phyloP scores from a whole-genome alignment of 768 basidiomycete genomes.

The Dendrothele bispora region DNA sequence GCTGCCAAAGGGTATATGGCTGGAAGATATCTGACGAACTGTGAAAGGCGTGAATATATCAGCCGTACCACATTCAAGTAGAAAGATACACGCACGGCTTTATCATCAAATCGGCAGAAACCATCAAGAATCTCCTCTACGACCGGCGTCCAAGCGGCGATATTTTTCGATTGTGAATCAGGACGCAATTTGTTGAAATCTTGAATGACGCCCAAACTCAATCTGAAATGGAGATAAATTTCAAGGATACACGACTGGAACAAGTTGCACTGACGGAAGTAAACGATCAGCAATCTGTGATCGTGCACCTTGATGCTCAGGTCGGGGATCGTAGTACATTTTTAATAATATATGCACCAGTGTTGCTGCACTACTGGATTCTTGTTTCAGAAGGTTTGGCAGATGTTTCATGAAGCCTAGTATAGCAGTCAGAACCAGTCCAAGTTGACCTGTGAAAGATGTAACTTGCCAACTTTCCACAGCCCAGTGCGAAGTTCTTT shows the following conservation, averaged over 20 bases:
- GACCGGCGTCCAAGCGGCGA: constrained; percentile 98
- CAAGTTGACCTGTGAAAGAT: not conserved
- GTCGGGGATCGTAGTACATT: constrained; percentile 93
- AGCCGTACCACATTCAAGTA: not conserved
- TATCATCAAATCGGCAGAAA: constrained; percentile 86
- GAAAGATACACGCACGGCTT: constrained; percentile 61
- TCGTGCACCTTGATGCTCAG: constrained; percentile 81
- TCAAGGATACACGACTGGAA: constrained; percentile 10
- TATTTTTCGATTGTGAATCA: constrained; percentile 93
- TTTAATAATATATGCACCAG: constrained; percentile 87
- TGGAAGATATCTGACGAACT: constrained; percentile 89
- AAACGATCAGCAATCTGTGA: constrained; percentile 77
- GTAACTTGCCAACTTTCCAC: constrained; percentile 96
- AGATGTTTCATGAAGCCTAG: constrained; percentile 99
- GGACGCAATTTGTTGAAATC: constrained; percentile 89
- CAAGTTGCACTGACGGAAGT: constrained; percentile 54
- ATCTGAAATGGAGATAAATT: constrained; percentile 57
- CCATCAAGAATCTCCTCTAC: constrained; percentile 93
- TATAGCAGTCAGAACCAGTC: constrained; percentile 1
- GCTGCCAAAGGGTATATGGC: constrained; percentile 89
- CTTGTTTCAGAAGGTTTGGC: constrained; percentile 96
- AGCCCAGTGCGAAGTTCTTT: constrained; percentile 94
- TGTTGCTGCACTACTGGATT: constrained; percentile 95
- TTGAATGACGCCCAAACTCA: constrained; percentile 83
- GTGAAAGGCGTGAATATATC: constrained; percentile 13